These are phyloP conservation scores for sweet orange (Citrus sinensis) DNA, from an alignment of 345 rosid genomes.

Conservation along the genomic window DNA sequence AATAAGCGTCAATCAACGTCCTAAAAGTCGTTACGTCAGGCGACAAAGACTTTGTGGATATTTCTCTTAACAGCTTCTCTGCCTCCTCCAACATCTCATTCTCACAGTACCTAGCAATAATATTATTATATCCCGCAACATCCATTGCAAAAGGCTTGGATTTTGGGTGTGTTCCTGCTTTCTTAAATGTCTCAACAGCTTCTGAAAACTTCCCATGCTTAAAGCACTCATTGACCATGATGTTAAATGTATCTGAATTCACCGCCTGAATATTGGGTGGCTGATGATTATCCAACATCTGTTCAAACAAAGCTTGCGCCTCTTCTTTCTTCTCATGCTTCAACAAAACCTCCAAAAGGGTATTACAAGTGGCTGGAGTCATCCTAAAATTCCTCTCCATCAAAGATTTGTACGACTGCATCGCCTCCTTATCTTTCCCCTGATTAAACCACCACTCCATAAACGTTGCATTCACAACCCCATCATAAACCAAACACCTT, in stretches of 20 bases:
- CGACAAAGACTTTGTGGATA: constrained; percentile 57
- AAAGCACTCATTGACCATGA: constrained; percentile 94
- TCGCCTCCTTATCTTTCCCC: constrained; percentile 79
- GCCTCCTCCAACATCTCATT: constrained; percentile 77
- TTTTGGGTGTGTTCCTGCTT: constrained; percentile 60
- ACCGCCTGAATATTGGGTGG: constrained; percentile 77
- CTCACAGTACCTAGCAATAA: constrained; percentile 70
- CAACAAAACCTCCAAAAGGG: constrained; percentile 73
- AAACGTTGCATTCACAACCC: constrained; percentile 74
- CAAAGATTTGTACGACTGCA: constrained; percentile 76
- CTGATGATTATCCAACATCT: constrained; percentile 86
- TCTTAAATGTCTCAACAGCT: constrained; percentile 64
- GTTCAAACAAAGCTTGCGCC: constrained; percentile 70
- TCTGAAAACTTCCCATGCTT: constrained; percentile 60
- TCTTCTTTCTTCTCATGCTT: constrained; percentile 62
- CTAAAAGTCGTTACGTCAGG: constrained; percentile 75
- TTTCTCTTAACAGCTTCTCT: constrained; percentile 50
- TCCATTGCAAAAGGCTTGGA: constrained; percentile 86
- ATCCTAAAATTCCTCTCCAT: constrained; percentile 74
- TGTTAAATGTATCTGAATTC: constrained; percentile 78
- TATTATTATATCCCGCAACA: constrained; percentile 74
- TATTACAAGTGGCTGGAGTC: constrained; percentile 82
- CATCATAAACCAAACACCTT: constrained; percentile 86
- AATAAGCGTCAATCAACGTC: constrained; percentile 70
- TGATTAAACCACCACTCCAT: constrained; percentile 97